phyloP scores from a whole-genome alignment of 1,284 basidiomycete species.

The Cryptococcus depauperatus region DNA sequence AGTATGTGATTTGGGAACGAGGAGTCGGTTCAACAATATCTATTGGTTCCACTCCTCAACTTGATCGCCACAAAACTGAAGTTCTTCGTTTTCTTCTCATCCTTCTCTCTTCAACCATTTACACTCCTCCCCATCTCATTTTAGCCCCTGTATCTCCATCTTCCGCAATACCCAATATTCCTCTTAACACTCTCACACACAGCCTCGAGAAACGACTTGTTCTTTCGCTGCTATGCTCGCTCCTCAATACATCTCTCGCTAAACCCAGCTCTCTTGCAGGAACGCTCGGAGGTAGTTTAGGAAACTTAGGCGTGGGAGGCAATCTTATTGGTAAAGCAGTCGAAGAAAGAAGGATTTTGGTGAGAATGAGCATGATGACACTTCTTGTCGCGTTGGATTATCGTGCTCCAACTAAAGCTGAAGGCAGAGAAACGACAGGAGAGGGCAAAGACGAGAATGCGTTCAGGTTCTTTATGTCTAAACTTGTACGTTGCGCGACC shows the following conservation, averaged over 20 bases:
- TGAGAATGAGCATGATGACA: constrained; percentile 63
- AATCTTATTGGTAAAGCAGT: constrained; percentile 78
- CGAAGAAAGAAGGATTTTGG: constrained; percentile 61
- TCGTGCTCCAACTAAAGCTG: constrained; percentile 25
- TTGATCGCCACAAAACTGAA: constrained; percentile 74
- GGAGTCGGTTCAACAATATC: constrained; percentile 75
- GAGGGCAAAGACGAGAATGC: constrained; percentile 60
- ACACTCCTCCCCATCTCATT: constrained; percentile 65
- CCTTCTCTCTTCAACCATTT: constrained; percentile 78
- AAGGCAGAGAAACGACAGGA: constrained; percentile 11
- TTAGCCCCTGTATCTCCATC: no score
- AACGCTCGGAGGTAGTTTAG: constrained; percentile 51
- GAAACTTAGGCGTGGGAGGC: constrained; percentile 51
- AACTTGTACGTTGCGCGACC: constrained; percentile 51
- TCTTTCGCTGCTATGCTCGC: constrained; percentile 77
- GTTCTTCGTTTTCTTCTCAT: constrained; percentile 76
- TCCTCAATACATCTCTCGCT: constrained; percentile 77
- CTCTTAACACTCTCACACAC: constrained; percentile 68
- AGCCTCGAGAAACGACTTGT: constrained; percentile 69
- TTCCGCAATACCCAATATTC: constrained; percentile 61
- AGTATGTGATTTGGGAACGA: constrained; percentile 64
- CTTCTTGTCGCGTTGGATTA: constrained; percentile 73
- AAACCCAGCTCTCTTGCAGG: constrained; percentile 44
- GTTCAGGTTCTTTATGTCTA: constrained; percentile 81
- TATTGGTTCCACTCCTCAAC: constrained; percentile 57